Conservation (phyloP, 2,329 filamentous ascomycete species). For the Botrytis aclada region DNA sequence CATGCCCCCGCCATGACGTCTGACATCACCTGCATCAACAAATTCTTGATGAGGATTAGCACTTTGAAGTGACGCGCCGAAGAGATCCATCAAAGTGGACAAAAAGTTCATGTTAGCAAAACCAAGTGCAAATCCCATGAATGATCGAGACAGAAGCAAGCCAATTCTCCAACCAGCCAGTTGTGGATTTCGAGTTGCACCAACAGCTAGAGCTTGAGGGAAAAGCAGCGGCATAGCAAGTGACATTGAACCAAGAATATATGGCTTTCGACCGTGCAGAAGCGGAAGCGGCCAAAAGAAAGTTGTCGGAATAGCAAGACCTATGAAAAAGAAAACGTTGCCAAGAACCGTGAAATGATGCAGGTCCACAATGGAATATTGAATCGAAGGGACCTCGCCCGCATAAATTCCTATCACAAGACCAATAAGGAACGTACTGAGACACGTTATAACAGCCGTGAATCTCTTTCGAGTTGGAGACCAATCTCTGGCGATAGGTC, state of each 20-base stretch:
- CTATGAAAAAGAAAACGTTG: conserved; percentile 70
- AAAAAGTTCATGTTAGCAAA: conserved; percentile 77
- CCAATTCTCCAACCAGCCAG: conserved; percentile 55
- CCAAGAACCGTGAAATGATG: conserved; percentile 66
- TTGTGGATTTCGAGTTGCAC: conserved; percentile 53
- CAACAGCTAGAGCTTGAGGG: conserved; percentile 68
- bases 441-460: conserved; percentile 65
- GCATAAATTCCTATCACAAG: conserved; percentile 72
- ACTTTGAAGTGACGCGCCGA: conserved; percentile 72
- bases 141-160: conserved; percentile 59
- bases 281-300: conserved; percentile 72
- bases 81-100: conserved; percentile 68
- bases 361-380: conserved; percentile 71
- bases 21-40: conserved; percentile 63
- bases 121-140: conserved; percentile 68
- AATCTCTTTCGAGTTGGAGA: conserved; percentile 63
- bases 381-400: conserved; percentile 74
- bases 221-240: conserved; percentile 71
- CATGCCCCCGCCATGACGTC: conserved; percentile 73
- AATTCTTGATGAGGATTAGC: conserved; percentile 69
- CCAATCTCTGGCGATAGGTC: conserved; percentile 72
- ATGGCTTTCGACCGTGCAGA: conserved; percentile 74
- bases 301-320: conserved; percentile 66
- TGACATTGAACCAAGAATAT: conserved; percentile 66
- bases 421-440: conserved; percentile 70